Evolutionary conservation across 2,329 filamentous ascomycete species (phyloP).

Genomic region (Daldinia eschscholtzii): DNA sequence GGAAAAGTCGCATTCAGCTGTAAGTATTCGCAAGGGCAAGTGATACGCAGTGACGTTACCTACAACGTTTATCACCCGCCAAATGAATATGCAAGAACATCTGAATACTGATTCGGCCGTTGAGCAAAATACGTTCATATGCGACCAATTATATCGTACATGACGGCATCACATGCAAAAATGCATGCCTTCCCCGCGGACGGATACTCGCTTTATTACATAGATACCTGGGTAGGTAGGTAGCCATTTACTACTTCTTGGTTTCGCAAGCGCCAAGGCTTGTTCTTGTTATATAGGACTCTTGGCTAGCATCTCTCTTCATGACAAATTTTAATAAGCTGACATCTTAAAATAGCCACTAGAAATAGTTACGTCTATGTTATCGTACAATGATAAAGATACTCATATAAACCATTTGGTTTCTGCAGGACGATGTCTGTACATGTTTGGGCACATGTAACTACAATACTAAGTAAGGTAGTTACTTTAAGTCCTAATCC

Average conservation of each 20-base stretch:
- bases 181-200: background rate
- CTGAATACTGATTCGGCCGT: background rate
- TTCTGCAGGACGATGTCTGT: no score
- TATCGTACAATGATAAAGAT: no score
- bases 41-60: background rate
- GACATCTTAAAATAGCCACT: no score
- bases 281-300: background rate
- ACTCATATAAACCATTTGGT: no score
- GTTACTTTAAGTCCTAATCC: no score
- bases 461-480: no score
- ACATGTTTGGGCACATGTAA: no score
- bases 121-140: background rate
- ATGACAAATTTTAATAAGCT: no score
- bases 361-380: no score
- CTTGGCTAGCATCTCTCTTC: no score
- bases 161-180: slow-evolving; percentile 2
- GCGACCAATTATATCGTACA: background rate
- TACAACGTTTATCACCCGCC: background rate
- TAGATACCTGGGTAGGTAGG: no score
- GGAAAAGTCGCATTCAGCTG: background rate
- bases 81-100: background rate
- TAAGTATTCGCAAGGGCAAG: background rate
- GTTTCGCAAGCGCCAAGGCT: background rate
- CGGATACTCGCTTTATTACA: background rate
- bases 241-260: background rate